phyloP scores from a whole-genome alignment of 1,284 basidiomycete species.

The Irpex sp. region DNA sequence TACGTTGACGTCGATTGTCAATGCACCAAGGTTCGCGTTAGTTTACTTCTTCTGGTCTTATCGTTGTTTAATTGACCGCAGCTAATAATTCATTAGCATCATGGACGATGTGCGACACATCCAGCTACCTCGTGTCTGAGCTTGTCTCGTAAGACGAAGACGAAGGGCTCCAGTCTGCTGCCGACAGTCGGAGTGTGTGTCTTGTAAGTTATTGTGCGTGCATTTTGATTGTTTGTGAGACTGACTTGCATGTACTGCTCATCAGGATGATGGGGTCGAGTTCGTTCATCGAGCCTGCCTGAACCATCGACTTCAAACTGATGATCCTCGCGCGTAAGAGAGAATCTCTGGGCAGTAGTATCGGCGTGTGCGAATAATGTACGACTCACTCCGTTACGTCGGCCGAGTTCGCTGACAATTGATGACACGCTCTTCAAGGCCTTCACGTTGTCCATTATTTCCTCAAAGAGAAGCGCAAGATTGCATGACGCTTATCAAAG shows the following conservation, averaged over 20 bases:
- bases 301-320: conserved; percentile 43
- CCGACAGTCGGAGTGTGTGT: conserved; percentile 93
- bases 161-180: conserved; percentile 78
- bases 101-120: conserved; percentile 75
- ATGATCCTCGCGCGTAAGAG: conserved; percentile 56
- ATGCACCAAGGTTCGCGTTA: conserved; percentile 63
- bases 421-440: background rate
- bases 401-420: background rate
- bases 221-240: too few species aligned
- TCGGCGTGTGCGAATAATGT: conserved; percentile 31
- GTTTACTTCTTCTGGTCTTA: conserved; percentile 17
- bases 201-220: conserved; percentile 53
- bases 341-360: conserved; percentile 60
- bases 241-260: background rate
- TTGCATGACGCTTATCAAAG: conserved; percentile 57
- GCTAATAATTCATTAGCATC: background rate
- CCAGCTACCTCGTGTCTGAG: conserved; percentile 74
- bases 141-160: conserved; percentile 71
- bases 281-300: conserved; percentile 57
- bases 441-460: conserved; percentile 45
- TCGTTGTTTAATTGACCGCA: background rate
- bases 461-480: conserved; percentile 47
- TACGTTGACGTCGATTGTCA: conserved; percentile 28
- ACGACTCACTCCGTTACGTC: too few species aligned
- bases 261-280: conserved; percentile 69